Percentiles rank a stretch among this genome's conserved stretches.
phyloP scores from a whole-genome alignment of 176 grass and related monocot species.

The Hsuehochloa calcarea region DNA sequence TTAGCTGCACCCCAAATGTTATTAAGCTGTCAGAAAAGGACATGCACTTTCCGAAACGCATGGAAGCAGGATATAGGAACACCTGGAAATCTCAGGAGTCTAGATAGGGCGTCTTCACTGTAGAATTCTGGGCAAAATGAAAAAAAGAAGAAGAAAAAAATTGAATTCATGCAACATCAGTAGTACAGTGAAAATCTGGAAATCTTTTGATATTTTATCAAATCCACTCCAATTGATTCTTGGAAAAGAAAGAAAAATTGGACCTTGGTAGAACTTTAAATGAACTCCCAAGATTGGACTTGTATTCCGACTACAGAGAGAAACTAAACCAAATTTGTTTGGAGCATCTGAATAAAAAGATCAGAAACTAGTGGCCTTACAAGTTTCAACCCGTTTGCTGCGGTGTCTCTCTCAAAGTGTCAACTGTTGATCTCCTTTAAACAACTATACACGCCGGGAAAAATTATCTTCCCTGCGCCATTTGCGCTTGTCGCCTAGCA shows the following conservation, averaged over 20 bases:
- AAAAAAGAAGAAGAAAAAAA: background rate
- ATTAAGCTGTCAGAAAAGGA: slow-evolving; percentile 54
- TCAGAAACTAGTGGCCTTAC: background rate
- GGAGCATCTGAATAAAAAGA: background rate
- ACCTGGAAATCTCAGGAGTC: background rate
- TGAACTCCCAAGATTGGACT: background rate
- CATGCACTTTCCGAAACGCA: slow-evolving; percentile 28
- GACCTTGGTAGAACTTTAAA: background rate
- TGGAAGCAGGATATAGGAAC: background rate
- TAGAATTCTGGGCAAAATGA: background rate
- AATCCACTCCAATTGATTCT: background rate
- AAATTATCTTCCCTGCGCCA: background rate
- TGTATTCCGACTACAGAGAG: slow-evolving; percentile 19
- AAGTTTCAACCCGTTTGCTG: slow-evolving; percentile 13
- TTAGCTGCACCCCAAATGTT: slow-evolving; percentile 38
- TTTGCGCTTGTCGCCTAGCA: slow-evolving; percentile 46
- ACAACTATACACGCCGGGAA: slow-evolving; percentile 1
- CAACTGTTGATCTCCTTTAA: slow-evolving; percentile 32
- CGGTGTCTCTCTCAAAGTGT: slow-evolving; percentile 31
- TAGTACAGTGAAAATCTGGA: background rate
- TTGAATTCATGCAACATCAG: background rate
- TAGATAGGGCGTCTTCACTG: background rate
- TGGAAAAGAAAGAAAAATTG: background rate
- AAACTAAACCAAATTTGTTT: slow-evolving; percentile 19
- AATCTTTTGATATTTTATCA: background rate